phyloP scores from a whole-genome alignment of 805 yeast species.

The Candida pseudoglaebosa region DNA sequence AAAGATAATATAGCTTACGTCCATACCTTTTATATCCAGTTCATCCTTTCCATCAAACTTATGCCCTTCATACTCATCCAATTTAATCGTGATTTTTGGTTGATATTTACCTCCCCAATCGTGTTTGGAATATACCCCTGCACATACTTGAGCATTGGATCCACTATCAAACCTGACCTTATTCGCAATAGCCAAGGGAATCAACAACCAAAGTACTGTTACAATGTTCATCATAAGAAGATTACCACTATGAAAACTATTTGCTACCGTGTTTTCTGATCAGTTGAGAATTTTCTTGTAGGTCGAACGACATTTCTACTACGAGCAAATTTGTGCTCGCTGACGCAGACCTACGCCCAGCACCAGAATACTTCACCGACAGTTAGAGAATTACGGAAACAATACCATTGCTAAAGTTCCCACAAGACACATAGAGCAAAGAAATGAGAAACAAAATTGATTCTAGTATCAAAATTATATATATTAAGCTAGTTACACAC shows the following conservation, averaged over 20 bases:
- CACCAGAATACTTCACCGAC: too few species aligned
- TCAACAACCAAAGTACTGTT: not conserved
- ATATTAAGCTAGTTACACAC: constrained; percentile 9
- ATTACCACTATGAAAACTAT: not conserved
- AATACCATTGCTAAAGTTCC: too few species aligned
- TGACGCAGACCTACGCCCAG: too few species aligned
- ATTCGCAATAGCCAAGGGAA: constrained; percentile 28
- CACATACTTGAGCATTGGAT: constrained; percentile 62
- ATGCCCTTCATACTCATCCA: constrained; percentile 24
- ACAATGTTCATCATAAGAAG: not conserved
- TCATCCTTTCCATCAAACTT: constrained; percentile 24
- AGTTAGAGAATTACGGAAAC: too few species aligned
- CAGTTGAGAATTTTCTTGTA: too few species aligned
- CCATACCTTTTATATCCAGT: constrained; percentile 30
- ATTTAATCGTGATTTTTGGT: constrained; percentile 30
- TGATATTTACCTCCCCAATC: constrained; percentile 83
- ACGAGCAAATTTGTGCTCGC: too few species aligned
- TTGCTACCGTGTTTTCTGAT: not conserved
- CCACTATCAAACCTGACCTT: constrained; percentile 46
- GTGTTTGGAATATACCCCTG: constrained; percentile 83
- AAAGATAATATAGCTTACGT: constrained; percentile 68
- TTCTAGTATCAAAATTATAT: constrained; percentile 1
- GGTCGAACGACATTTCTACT: too few species aligned
- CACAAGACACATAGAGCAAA: constrained; percentile 2
- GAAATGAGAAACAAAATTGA: constrained; percentile 1